phyloP scores from a whole-genome alignment of 2,329 filamentous ascomycete genomes.

The Penicillium occitanis region DNA sequence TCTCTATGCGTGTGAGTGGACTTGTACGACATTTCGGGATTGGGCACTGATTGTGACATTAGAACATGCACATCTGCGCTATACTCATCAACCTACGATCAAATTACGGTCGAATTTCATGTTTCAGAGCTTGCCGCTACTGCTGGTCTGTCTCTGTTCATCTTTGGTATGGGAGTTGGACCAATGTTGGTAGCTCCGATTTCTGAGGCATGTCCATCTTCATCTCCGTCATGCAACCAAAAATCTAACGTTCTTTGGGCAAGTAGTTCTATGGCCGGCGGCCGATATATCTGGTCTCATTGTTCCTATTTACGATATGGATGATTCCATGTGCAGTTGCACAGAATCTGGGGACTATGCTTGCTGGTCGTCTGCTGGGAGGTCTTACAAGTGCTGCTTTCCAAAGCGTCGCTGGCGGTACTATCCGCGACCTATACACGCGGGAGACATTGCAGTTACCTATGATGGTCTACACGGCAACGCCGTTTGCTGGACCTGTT shows the following conservation, averaged over 20 bases:
- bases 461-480: conserved; percentile 78
- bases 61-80: neutral
- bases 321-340: conserved; percentile 78
- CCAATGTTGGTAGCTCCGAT: conserved; percentile 60
- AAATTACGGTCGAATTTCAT: neutral
- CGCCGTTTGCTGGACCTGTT: conserved; percentile 56
- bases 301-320: conserved; percentile 47
- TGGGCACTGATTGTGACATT: neutral
- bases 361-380: conserved; percentile 72
- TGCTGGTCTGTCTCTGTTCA: conserved; percentile 77
- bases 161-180: conserved; percentile 69
- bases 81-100: neutral
- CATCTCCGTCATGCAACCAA: neutral
- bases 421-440: conserved; percentile 63
- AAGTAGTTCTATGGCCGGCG: conserved; percentile 72
- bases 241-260: neutral
- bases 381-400: conserved; percentile 53
- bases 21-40: neutral
- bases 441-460: conserved; percentile 69
- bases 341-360: conserved; percentile 75
- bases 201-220: conserved; percentile 57
- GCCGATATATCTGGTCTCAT: conserved; percentile 81
- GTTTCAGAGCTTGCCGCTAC: conserved; percentile 61
- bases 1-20: neutral
- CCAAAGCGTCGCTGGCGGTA: conserved; percentile 47